phyloP scores from a whole-genome alignment of 2,329 filamentous ascomycete species.

The Aspergillus aculeatinus region DNA sequence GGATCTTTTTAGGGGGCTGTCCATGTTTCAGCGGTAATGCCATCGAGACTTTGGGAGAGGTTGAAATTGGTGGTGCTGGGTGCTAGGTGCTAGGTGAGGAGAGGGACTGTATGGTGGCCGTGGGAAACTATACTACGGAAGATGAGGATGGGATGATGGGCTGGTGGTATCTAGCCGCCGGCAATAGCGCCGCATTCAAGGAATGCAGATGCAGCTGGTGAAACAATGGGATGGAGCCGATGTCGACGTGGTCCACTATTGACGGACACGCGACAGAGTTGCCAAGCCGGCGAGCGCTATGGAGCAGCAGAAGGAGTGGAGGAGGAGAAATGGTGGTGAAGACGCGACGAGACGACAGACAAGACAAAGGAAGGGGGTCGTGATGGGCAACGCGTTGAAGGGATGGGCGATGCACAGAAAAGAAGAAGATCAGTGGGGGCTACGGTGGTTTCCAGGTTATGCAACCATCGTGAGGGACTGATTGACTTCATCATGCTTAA shows the following conservation, averaged over 20 bases:
- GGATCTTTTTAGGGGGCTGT: not conserved
- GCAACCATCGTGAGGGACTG: not conserved
- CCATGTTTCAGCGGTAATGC: not conserved
- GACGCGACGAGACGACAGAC: constrained; percentile 3
- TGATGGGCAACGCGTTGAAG: constrained; percentile 23
- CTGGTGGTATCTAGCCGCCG: not conserved
- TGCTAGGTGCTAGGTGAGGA: not conserved
- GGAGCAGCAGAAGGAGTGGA: not conserved
- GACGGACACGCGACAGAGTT: constrained; percentile 8
- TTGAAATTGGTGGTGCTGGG: not conserved
- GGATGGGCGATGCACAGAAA: constrained; percentile 15
- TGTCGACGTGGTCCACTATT: constrained; percentile 7
- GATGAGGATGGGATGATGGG: not conserved
- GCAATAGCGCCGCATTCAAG: constrained; percentile 2
- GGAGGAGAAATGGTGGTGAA: constrained; percentile 2
- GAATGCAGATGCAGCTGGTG: constrained; percentile 10
- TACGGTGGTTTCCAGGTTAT: not conserved
- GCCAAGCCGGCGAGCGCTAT: not conserved
- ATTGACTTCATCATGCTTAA: not conserved
- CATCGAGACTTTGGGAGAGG: not conserved
- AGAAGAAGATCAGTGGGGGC: not conserved
- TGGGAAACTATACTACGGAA: not conserved
- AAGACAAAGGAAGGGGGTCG: constrained; percentile 6
- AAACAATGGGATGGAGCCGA: constrained; percentile 12
- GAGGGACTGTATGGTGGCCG: not conserved